These are phyloP conservation scores for Thalassia testudinum DNA, from an alignment of 116 monocot genomes.

Conservation along the genomic window DNA sequence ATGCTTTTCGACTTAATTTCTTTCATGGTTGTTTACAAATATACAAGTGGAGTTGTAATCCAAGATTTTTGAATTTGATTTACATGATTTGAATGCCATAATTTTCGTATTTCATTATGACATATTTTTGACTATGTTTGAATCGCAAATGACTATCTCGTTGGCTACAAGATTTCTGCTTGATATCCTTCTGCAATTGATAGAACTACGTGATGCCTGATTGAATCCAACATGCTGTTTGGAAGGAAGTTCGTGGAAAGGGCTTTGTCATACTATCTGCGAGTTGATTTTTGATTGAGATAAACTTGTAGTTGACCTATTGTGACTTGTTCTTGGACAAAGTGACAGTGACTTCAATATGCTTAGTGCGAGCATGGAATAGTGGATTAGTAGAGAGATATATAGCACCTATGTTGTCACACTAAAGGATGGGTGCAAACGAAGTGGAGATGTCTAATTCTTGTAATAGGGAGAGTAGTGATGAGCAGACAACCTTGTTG, in stretches of 20 bases:
- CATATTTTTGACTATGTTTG: too few species aligned
- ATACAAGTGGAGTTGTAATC: too few species aligned
- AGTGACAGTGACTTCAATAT: not conserved
- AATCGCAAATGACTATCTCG: too few species aligned
- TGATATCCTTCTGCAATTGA: too few species aligned
- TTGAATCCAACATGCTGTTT: not conserved
- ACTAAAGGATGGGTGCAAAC: not conserved
- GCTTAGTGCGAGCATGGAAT: constrained; percentile 1
- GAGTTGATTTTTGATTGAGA: not conserved
- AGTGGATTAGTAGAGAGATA: not conserved
- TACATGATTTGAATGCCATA: too few species aligned
- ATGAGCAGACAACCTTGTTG: too few species aligned
- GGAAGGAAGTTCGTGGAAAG: not conserved
- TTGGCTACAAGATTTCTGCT: too few species aligned
- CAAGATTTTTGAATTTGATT: too few species aligned
- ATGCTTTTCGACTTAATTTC: too few species aligned
- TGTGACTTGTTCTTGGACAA: not conserved
- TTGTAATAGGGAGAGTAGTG: not conserved
- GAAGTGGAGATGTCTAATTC: not conserved
- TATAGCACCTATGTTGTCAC: constrained; percentile 1
- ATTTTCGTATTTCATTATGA: too few species aligned
- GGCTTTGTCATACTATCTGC: not conserved
- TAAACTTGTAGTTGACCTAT: not conserved
- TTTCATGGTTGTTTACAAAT: too few species aligned
- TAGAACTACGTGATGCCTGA: not conserved